Conservation (phyloP, 306 rosid genomes). For the Leucaena leucocephala region DNA sequence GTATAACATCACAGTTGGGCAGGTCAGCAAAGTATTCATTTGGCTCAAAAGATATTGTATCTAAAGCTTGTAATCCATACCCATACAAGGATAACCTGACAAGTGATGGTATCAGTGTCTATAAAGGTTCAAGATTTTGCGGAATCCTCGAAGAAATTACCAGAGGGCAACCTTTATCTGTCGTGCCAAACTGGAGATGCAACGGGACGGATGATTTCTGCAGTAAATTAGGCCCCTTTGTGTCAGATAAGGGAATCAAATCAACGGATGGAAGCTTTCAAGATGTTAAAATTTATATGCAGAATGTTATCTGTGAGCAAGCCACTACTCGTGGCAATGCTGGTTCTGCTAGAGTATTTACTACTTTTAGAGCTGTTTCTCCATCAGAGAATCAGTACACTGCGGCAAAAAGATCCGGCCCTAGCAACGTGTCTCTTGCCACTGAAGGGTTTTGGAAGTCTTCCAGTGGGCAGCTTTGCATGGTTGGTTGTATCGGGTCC, state of each 20-base stretch:
- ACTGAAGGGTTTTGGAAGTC: conserved; percentile 94
- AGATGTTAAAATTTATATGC: conserved; percentile 70
- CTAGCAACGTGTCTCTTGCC: conserved; percentile 70
- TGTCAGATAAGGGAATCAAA: conserved; percentile 61
- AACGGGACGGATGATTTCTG: conserved; percentile 67
- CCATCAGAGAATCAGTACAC: conserved; percentile 66
- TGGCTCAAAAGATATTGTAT: conserved; percentile 53
- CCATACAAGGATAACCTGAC: conserved; percentile 59
- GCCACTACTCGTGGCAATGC: conserved; percentile 29
- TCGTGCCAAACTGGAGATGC: conserved; percentile 91
- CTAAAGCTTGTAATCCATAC: conserved; percentile 80
- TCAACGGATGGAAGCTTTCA: conserved; percentile 77
- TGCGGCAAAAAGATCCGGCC: conserved; percentile 71
- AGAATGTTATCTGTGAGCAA: conserved; percentile 69
- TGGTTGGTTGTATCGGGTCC: conserved; percentile 84
- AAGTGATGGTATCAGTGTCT: conserved; percentile 47
- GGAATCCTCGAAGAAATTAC: conserved; percentile 74
- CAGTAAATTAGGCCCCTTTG: conserved; percentile 78
- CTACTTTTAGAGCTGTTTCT: conserved; percentile 79
- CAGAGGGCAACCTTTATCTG: conserved; percentile 58
- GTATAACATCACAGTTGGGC: conserved; percentile 69
- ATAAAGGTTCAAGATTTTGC: conserved; percentile 63
- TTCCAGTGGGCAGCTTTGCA: conserved; percentile 91
- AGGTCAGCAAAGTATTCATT: conserved; percentile 53
- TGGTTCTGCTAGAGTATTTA: conserved; percentile 70